These are phyloP conservation scores for Aspergillus nanangensis DNA, from an alignment of 495 filamentous ascomycete genomes.

Conservation along the genomic window DNA sequence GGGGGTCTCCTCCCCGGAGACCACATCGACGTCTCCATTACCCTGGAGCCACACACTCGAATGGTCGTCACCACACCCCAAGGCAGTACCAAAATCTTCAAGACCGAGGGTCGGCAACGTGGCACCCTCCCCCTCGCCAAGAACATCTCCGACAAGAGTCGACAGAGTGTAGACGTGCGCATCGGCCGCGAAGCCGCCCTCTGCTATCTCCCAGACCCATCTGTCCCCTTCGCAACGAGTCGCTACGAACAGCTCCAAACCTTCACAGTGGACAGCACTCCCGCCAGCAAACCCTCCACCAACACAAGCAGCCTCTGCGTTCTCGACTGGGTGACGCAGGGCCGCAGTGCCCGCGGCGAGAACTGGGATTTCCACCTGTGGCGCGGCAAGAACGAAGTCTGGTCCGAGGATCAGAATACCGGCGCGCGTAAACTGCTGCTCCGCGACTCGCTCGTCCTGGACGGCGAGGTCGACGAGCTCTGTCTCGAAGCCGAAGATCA, in stretches of 20 bases:
- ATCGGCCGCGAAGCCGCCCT: conserved; percentile 61
- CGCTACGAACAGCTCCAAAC: conserved; percentile 78
- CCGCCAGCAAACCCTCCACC: conserved; percentile 29
- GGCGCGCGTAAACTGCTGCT: conserved; percentile 61
- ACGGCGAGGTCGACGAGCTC: conserved; percentile 43
- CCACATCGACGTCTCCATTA: conserved; percentile 65
- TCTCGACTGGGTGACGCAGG: conserved; percentile 89
- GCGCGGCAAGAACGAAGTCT: conserved; percentile 82
- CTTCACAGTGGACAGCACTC: conserved; percentile 59
- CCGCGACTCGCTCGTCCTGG: conserved; percentile 75
- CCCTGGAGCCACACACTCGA: conserved; percentile 57
- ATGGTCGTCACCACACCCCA: conserved; percentile 82
- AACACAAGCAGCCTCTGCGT: conserved; percentile 61
- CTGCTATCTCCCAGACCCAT: conserved; percentile 91
- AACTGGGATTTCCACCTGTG: conserved; percentile 78
- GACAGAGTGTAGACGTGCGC: conserved; percentile 62
- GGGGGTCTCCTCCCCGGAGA: conserved; percentile 89
- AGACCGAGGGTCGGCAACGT: conserved; percentile 47
- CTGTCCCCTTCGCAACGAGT: conserved; percentile 79
- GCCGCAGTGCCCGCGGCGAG: conserved; percentile 83
- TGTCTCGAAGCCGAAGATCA: conserved; percentile 3
- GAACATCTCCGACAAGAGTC: conserved; percentile 48
- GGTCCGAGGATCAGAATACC: conserved; percentile 40
- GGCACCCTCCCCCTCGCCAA: conserved; percentile 21
- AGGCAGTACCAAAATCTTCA: conserved; percentile 95